Evolutionary conservation across 148 eudicot species (phyloP), one percentile per base, ranked within the genome.

Genomic region (Beta vulgaris): DNA sequence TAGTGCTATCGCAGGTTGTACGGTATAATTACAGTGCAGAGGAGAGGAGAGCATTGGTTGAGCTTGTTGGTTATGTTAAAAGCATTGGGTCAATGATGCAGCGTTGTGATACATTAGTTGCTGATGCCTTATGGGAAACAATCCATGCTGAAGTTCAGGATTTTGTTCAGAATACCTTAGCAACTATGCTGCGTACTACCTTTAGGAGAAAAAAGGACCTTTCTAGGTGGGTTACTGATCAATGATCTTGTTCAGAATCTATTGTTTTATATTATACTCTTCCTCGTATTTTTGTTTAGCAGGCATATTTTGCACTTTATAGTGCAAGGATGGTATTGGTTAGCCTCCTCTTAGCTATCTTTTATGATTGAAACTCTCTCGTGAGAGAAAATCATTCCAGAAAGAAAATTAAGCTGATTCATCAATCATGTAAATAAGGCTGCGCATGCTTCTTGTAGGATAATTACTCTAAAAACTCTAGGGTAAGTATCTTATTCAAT

Each of bases 61-160:
- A 95, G 85, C 93, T 95, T 83, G 90, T 95, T 73, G 89, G 99
- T 83, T 90, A 90, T 76, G 82, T 95, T 10, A 95, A 95, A 83
- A 87, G 99, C 82, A 88, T 92, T 72, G 96, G 91, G 77, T 90
- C 99, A 62, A 81, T 90, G 88, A 86, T 95, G 97, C 99, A 90
- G 71, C 88, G 86, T 44, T 88, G 87, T 78, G 99, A 95, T 71
- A 89, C 97, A 64, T 74, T 92, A 77, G 94, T 92, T 66, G 93
- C 99, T 77, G 97, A 95, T 85, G 91, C 99, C 81, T 84, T 95
- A 58, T 92, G 96, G 99, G 99, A 95, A 84, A 95, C 97, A 37
- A 87, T 95, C 73, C 99, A 95, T 85, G 89, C 96, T 19, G 99
- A 95, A 86, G 99, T 95, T 72, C 99, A 95, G 83, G 99, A 95